Percentiles rank a stretch among this genome's conserved stretches.
Evolutionary conservation across 139 green algal genomes (phyloP).

Genomic region (Chloropicon primus): DNA sequence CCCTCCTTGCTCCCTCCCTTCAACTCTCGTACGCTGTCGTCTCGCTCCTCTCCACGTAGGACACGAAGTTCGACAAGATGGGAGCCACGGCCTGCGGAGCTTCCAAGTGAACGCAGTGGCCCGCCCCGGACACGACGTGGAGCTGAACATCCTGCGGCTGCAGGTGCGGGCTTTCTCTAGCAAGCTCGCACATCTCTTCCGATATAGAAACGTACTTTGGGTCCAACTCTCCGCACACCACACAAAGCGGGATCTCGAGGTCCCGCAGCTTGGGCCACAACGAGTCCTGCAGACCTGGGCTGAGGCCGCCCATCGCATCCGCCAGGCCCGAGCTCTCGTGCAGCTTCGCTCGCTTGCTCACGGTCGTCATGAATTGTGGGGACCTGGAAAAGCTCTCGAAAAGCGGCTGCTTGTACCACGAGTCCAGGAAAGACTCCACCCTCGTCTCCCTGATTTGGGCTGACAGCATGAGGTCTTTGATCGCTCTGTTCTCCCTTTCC

Average conservation of each 20-base stretch:
- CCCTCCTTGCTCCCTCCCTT: too few relatives aligned
- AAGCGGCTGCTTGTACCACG: slow-evolving; percentile 57
- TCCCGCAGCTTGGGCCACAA: not conserved
- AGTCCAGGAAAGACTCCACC: slow-evolving; percentile 33
- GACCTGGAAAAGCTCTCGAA: slow-evolving; percentile 34
- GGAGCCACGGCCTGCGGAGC: not conserved
- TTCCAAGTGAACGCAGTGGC: not conserved
- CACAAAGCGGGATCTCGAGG: not conserved
- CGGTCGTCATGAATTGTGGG: not conserved
- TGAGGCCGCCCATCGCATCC: not conserved
- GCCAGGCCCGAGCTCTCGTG: not conserved
- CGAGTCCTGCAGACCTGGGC: not conserved
- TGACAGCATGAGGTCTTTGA: slow-evolving; percentile 33
- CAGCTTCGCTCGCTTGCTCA: not conserved
- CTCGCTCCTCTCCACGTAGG: not conserved
- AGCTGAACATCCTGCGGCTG: not conserved
- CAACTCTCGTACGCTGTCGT: too few relatives aligned
- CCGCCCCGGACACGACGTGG: not conserved
- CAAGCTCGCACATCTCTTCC: not conserved
- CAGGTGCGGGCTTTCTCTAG: not conserved
- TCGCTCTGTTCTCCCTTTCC: slow-evolving; percentile 18
- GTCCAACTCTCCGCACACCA: not conserved
- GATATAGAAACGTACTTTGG: not conserved
- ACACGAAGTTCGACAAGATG: not conserved
- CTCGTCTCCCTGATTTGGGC: slow-evolving; percentile 19